These are phyloP conservation scores for Nicotiana rustica DNA, from an alignment of 305 asterid genomes.

Conservation along the genomic window DNA sequence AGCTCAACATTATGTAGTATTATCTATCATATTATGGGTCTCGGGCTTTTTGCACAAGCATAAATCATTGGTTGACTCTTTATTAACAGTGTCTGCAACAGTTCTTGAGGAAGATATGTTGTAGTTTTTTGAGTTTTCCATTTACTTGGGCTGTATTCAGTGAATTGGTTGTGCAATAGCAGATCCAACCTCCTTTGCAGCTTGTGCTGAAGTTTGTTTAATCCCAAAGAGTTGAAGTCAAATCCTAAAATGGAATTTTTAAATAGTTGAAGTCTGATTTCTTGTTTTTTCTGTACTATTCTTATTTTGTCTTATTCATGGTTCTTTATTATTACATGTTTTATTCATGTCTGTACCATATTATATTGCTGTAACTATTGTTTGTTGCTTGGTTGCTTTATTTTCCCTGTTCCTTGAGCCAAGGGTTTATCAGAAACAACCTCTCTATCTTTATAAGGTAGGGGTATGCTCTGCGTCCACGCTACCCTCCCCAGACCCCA, in stretches of 20 bases:
- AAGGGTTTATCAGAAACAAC: too few species aligned
- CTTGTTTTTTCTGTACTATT: too few species aligned
- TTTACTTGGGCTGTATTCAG: slow-evolving; percentile 6
- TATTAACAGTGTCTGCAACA: neutral
- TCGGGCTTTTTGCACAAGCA: slow-evolving; percentile 11
- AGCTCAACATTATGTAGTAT: neutral
- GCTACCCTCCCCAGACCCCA: too few species aligned
- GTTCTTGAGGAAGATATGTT: slow-evolving; percentile 1
- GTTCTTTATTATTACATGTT: too few species aligned
- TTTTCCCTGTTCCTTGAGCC: too few species aligned
- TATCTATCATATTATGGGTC: slow-evolving; percentile 4
- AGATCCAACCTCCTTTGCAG: neutral
- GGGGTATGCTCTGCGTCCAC: too few species aligned
- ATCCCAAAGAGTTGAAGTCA: neutral
- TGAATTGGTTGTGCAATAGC: slow-evolving; percentile 25
- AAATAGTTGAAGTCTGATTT: neutral
- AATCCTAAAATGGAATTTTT: slow-evolving; percentile 18
- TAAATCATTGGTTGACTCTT: neutral
- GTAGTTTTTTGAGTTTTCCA: neutral
- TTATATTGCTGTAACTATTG: too few species aligned
- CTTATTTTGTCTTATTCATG: too few species aligned
- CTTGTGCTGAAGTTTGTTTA: neutral
- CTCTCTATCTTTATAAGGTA: too few species aligned
- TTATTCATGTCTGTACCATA: too few species aligned
- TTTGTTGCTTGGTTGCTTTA: too few species aligned